These are phyloP conservation scores for Lophiostoma macrostomum DNA, from an alignment of 495 filamentous ascomycete genomes.

Conservation along the genomic window DNA sequence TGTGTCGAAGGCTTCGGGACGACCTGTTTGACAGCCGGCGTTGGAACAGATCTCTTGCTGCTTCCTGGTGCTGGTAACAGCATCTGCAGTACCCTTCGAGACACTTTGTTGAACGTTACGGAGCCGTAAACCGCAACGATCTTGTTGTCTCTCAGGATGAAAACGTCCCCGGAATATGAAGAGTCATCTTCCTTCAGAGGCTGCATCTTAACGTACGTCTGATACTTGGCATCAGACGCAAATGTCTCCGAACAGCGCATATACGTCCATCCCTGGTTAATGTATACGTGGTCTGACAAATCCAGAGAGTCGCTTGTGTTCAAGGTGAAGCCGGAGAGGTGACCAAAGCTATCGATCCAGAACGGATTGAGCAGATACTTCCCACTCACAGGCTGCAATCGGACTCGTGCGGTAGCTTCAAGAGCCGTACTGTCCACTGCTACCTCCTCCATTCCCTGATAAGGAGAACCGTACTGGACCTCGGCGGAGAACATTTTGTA, in stretches of 20 bases:
- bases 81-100: background rate
- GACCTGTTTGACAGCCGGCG: no score
- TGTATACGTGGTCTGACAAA: conserved; percentile 66
- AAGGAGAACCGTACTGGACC: conserved; percentile 66
- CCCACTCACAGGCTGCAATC: conserved; percentile 31
- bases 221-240: conserved; percentile 61
- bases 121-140: conserved; percentile 36
- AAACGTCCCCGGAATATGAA: conserved; percentile 54
- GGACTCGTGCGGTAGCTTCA: conserved; percentile 68
- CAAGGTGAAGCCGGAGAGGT: conserved; percentile 66
- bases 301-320: conserved; percentile 73
- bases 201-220: conserved; percentile 67
- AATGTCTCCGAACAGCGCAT: conserved; percentile 68
- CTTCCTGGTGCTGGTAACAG: background rate
- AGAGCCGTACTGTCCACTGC: conserved; percentile 67
- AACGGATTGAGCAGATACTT: conserved; percentile 16
- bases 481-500: conserved; percentile 73
- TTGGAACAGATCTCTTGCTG: conserved; percentile 12
- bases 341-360: conserved; percentile 33
- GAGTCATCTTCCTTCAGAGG: conserved; percentile 45
- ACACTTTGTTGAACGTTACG: conserved; percentile 14
- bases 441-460: conserved; percentile 72
- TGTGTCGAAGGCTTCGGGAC: no score
- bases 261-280: conserved; percentile 77
- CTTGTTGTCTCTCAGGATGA: conserved; percentile 34